Evolutionary conservation across 2,329 filamentous ascomycete genomes (phyloP).

Genomic region (Metarhizium album): DNA sequence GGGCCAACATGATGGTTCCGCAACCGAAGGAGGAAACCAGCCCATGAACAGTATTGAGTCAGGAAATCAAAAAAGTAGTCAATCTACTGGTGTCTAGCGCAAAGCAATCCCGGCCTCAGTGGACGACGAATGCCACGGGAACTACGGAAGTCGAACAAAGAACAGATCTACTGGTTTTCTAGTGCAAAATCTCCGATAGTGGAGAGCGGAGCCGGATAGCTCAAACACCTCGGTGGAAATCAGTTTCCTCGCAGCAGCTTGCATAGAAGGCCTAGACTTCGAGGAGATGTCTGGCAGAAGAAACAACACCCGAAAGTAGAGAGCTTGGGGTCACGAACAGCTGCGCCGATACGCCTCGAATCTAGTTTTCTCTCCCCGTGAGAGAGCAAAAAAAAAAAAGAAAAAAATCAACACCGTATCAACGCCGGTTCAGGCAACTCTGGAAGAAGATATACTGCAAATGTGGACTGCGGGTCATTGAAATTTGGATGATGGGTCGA

Average conservation of each 20-base stretch:
- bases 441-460: not conserved
- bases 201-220: not conserved
- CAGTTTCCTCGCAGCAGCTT: not conserved
- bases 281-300: not conserved
- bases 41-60: not conserved
- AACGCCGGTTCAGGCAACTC: not conserved
- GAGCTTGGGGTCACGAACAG: not conserved
- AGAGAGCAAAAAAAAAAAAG: not conserved
- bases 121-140: not conserved
- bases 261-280: not conserved
- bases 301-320: not conserved
- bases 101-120: not conserved
- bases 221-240: not conserved
- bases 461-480: not conserved
- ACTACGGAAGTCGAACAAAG: not conserved
- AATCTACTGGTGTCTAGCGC: not conserved
- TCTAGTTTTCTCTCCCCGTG: not conserved
- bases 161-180: not conserved
- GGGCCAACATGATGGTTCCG: not conserved
- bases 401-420: not conserved
- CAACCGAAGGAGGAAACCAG: not conserved
- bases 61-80: not conserved
- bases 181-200: not conserved
- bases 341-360: not conserved
- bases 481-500: not conserved